Percentiles rank a stretch among this genome's conserved stretches.
Evolutionary conservation across 2,329 filamentous ascomycete genomes (phyloP).

Genomic region (Chaetomiaceae sp.): DNA sequence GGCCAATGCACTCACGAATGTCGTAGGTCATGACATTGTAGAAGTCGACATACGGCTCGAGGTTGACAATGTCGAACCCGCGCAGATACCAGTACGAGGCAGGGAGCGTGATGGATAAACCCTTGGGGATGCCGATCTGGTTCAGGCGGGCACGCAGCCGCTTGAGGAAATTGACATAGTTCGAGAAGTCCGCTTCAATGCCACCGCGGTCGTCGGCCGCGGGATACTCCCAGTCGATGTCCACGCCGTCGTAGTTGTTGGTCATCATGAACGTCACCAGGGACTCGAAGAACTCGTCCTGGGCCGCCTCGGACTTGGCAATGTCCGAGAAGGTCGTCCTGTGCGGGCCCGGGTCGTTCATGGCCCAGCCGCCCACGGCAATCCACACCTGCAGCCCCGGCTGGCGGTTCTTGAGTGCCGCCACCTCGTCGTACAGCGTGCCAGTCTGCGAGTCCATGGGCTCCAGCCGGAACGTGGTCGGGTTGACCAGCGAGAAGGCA

Average conservation of each 20-base stretch:
- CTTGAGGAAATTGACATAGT: constrained; percentile 26
- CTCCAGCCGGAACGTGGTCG: neutral
- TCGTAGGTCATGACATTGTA: too few relatives aligned
- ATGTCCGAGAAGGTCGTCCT: constrained; percentile 30
- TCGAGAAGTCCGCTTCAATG: constrained; percentile 23
- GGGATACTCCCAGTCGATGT: constrained; percentile 31
- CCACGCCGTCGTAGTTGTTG: constrained; percentile 31
- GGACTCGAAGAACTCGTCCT: constrained; percentile 23
- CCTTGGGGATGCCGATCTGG: constrained; percentile 9
- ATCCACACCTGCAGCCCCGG: constrained; percentile 35
- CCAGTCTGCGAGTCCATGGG: neutral
- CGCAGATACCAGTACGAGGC: neutral
- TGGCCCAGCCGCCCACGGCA: constrained; percentile 40
- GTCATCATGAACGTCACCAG: constrained; percentile 24
- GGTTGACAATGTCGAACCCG: too few relatives aligned
- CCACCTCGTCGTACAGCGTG: constrained; percentile 28
- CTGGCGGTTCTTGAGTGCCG: constrained; percentile 29
- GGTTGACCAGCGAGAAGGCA: neutral
- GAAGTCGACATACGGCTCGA: too few relatives aligned
- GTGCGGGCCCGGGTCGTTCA: constrained; percentile 33
- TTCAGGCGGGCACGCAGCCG: constrained; percentile 19
- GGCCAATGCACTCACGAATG: too few relatives aligned
- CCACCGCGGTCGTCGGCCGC: constrained; percentile 30
- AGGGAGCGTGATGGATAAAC: constrained; percentile 28
- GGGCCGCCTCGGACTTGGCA: constrained; percentile 13